Base-by-base conservation (phyloP, 176 grass and related monocot genomes). In the Ensete ventricosum region DNA sequence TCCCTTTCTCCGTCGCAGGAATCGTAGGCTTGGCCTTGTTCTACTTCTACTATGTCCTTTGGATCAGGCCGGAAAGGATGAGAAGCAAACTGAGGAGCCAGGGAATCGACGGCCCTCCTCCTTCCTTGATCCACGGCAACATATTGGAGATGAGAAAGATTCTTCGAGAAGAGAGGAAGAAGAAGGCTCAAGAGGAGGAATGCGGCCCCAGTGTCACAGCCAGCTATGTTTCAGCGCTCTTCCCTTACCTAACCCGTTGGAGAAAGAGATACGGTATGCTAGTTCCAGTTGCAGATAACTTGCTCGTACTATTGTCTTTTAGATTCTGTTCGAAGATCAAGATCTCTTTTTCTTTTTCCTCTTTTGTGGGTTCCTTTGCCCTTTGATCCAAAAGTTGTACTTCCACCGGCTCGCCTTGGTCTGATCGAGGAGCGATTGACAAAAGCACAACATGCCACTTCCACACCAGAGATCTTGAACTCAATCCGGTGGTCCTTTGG, bases 81-180 rank as follows among this genome's bases (percentile, higher is more conserved):
- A 88, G 93, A 81, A 73, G 79, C 73, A 90, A 88, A 21, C 83
- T 87, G 25, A 81, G 81, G 63, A 67, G 59, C 4, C 93, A 92
- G 78, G 93, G 93, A 74, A 89, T 92, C 51, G 88, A 54, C 14
- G 93, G 93, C 4, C 89, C 93, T 53, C 83, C 83, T 19, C 87
- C 89, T 77, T 92, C 87, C 60, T 75, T 88, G 29, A 53, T 92
- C 58, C 80, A 84, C 55, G 87, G 93, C 2, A 92, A 96, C 72
- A 84, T 96, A 75, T 63, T 52, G 14, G 87, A 92, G 76, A 92
- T 92, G 83, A 86, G 80, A 63, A 90, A 75, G 16, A 83, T 92
- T 12, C 83, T 72, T 63, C 34, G 81, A 11, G 71, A 88, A 19
- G 66, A 73, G 67, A 49, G 73, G 53, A 67, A 65, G 70, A 52